phyloP scores from a whole-genome alignment of 345 rosid species.

The Sisymbrium altissimum region DNA sequence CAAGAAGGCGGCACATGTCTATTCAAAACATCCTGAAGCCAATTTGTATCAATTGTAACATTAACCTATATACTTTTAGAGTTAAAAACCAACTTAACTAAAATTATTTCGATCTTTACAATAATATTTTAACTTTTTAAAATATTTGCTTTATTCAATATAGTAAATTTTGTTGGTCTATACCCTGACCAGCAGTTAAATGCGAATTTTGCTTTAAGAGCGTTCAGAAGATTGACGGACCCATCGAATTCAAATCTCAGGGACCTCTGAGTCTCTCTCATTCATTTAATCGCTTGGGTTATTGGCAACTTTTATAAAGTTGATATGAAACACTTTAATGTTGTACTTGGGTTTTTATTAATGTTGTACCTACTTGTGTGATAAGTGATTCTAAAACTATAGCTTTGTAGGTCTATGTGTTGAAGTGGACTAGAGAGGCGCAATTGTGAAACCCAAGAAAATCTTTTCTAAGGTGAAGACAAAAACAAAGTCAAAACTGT shows the following conservation, averaged over 20 bases:
- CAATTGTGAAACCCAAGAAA: background rate
- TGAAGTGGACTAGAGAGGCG: conserved; percentile 19
- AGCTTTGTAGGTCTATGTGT: conserved; percentile 7
- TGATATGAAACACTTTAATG: background rate
- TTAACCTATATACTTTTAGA: background rate
- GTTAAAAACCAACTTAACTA: background rate
- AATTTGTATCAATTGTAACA: background rate
- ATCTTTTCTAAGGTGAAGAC: conserved; percentile 10
- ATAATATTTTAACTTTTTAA: too few species aligned
- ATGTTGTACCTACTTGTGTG: conserved; percentile 10
- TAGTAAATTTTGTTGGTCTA: too few species aligned
- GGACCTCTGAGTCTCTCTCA: conserved; percentile 16
- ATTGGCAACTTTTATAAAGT: background rate
- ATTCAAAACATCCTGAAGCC: background rate
- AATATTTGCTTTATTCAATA: too few species aligned
- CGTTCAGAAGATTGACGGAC: background rate
- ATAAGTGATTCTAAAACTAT: background rate
- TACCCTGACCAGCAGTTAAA: too few species aligned
- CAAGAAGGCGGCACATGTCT: too few species aligned
- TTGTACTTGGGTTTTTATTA: background rate
- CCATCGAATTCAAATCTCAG: background rate
- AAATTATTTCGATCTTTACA: too few species aligned
- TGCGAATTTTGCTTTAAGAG: background rate
- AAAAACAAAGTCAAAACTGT: conserved; percentile 3
- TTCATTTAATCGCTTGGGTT: background rate